phyloP scores from a whole-genome alignment of 192 early-diverging fungal genomes.

The Backusella luteola region DNA sequence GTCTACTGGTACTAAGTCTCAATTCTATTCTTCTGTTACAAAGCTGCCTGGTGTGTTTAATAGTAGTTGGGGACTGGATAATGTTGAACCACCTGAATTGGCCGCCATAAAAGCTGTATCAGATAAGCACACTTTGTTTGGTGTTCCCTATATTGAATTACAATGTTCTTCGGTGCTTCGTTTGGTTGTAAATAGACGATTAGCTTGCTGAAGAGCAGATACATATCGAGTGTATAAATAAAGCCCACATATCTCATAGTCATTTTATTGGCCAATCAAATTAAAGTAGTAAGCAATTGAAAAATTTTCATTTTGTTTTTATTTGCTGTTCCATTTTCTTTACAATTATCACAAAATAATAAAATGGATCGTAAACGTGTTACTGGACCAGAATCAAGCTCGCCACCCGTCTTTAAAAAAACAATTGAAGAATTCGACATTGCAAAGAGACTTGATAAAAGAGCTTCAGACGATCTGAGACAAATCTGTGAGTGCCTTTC shows the following conservation, averaged over 20 bases:
- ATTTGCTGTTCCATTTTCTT: neutral
- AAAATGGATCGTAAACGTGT: constrained; percentile 53
- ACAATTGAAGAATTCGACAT: constrained; percentile 29
- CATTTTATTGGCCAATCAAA: neutral
- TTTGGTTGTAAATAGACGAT: neutral
- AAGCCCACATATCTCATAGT: neutral
- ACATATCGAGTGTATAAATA: neutral
- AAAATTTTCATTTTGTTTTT: neutral
- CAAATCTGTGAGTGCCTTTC: constrained; percentile 45
- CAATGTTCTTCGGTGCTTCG: neutral
- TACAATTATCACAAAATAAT: neutral
- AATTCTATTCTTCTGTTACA: neutral
- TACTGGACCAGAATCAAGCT: constrained; percentile 51
- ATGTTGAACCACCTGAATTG: neutral
- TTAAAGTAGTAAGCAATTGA: neutral
- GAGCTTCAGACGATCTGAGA: constrained; percentile 51
- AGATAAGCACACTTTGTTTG: neutral
- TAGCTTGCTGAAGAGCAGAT: neutral
- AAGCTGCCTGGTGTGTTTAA: neutral
- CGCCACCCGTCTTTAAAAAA: constrained; percentile 46
- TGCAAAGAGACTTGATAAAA: constrained; percentile 42
- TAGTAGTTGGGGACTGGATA: neutral
- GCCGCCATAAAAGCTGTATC: neutral
- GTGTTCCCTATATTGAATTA: neutral
- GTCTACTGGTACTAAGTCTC: neutral